A percentile compares a stretch with the other conserved stretches of the same genome.
phyloP scores from a whole-genome alignment of 768 basidiomycete genomes.

The Austroboletus eburneus region DNA sequence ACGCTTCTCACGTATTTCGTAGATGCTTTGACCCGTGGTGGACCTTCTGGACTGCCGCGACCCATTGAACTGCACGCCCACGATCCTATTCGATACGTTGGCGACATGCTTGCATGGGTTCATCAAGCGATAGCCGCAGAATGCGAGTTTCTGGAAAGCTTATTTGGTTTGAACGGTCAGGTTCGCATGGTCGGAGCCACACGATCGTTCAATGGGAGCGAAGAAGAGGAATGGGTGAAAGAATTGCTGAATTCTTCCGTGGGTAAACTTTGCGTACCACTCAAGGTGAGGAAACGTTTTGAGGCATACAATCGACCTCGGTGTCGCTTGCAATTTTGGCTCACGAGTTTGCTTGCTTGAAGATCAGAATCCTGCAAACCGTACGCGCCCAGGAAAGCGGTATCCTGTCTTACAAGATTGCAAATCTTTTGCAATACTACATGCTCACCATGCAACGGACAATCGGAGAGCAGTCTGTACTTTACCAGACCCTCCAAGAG shows the following conservation, averaged over 20 bases:
- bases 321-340: not conserved
- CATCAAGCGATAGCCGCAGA: conserved; percentile 96
- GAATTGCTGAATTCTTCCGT: conserved; percentile 80
- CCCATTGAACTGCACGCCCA: conserved; percentile 98
- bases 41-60: conserved; percentile 77
- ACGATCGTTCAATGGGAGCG: conserved; percentile 47
- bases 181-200: conserved; percentile 73
- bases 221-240: conserved; percentile 76
- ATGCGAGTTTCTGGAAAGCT: conserved; percentile 84
- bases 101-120: conserved; percentile 98
- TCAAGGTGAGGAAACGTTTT: conserved; percentile 54
- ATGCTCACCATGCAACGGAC: conserved; percentile 89
- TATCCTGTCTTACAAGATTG: conserved; percentile 87
- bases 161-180: conserved; percentile 63
- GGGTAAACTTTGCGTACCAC: conserved; percentile 80
- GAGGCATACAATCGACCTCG: not conserved
- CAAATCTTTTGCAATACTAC: conserved; percentile 95
- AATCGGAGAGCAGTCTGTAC: conserved; percentile 75
- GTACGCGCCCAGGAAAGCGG: conserved; percentile 91
- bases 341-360: not conserved
- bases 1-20: conserved; percentile 81
- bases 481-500: conserved; percentile 79
- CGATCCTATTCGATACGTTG: conserved; percentile 93
- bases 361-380: conserved; percentile 92
- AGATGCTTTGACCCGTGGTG: conserved; percentile 83